These are phyloP conservation scores for Arthrinium puccinioides DNA, from an alignment of 2,329 filamentous ascomycete species.

Conservation along the genomic window DNA sequence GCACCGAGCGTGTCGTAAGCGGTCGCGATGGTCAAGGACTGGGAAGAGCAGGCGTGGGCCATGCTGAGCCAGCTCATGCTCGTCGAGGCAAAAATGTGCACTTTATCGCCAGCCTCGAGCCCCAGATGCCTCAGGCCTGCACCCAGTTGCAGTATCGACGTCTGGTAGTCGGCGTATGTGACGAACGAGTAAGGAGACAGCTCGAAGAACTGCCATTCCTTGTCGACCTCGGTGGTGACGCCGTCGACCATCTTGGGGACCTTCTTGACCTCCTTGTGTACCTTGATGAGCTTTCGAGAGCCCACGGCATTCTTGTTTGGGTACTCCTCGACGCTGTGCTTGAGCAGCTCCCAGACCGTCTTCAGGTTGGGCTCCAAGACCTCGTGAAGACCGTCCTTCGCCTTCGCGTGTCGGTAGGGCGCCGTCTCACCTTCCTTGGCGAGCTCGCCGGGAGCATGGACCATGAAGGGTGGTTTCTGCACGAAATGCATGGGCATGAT, in stretches of 20 bases:
- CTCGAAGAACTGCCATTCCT: conserved; percentile 89
- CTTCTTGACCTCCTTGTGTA: conserved; percentile 81
- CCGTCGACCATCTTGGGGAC: conserved; percentile 84
- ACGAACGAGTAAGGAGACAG: conserved; percentile 69
- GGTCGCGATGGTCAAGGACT: conserved; percentile 87
- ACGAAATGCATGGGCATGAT: conserved; percentile 48
- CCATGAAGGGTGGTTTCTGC: conserved; percentile 66
- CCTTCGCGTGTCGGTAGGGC: conserved; percentile 65
- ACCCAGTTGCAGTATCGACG: conserved; percentile 61
- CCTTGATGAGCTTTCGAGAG: conserved; percentile 64
- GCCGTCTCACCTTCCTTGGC: conserved; percentile 76
- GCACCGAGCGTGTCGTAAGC: conserved; percentile 90
- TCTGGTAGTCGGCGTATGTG: conserved; percentile 73
- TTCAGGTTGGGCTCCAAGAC: conserved; percentile 61
- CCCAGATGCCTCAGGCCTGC: conserved; percentile 70
- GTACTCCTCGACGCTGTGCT: conserved; percentile 56
- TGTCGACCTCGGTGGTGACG: conserved; percentile 71
- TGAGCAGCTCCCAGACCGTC: conserved; percentile 75
- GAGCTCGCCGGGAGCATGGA: conserved; percentile 62
- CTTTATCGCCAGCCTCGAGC: conserved; percentile 55
- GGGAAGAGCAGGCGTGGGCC: conserved; percentile 70
- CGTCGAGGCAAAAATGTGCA: conserved; percentile 82
- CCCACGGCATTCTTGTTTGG: conserved; percentile 61
- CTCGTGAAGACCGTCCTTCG: conserved; percentile 62
- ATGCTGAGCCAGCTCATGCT: conserved; percentile 78